A percentile compares a stretch with the other conserved stretches of the same genome.
Evolutionary conservation across 139 green algal genomes (phyloP).

Genomic region (Pleodorina starrii): DNA sequence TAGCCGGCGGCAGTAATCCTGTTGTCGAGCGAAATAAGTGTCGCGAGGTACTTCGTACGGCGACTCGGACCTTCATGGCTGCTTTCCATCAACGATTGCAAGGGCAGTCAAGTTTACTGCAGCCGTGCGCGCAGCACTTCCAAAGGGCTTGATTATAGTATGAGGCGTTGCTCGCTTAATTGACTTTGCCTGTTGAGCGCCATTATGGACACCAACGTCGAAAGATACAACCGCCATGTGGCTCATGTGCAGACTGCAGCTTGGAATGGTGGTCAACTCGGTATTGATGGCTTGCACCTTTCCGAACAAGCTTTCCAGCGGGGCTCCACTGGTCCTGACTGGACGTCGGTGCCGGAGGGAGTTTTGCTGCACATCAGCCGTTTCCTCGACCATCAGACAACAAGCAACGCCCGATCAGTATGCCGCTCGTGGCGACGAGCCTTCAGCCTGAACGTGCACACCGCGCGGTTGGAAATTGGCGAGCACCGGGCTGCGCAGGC

Average conservation of each 20-base stretch:
- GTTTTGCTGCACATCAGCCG: background rate
- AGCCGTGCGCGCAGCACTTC: too few relatives aligned
- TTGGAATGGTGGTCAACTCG: background rate
- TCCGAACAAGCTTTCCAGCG: background rate
- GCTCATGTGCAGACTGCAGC: background rate
- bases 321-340: conserved; percentile 1
- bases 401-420: background rate
- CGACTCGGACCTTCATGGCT: too few relatives aligned
- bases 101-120: too few relatives aligned
- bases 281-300: background rate
- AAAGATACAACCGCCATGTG: background rate
- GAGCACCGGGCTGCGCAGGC: background rate
- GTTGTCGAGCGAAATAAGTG: too few relatives aligned
- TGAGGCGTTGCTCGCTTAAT: too few relatives aligned
- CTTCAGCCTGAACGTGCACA: background rate
- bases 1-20: too few relatives aligned
- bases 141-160: too few relatives aligned
- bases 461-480: conserved; percentile 1
- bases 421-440: conserved; percentile 13
- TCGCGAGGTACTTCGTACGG: too few relatives aligned
- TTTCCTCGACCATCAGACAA: background rate
- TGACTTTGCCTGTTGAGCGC: too few relatives aligned
- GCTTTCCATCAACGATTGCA: too few relatives aligned
- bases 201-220: background rate
- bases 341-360: background rate